phyloP scores from a whole-genome alignment of 192 early-diverging fungal genomes.

The Ambispora gerdemannii region DNA sequence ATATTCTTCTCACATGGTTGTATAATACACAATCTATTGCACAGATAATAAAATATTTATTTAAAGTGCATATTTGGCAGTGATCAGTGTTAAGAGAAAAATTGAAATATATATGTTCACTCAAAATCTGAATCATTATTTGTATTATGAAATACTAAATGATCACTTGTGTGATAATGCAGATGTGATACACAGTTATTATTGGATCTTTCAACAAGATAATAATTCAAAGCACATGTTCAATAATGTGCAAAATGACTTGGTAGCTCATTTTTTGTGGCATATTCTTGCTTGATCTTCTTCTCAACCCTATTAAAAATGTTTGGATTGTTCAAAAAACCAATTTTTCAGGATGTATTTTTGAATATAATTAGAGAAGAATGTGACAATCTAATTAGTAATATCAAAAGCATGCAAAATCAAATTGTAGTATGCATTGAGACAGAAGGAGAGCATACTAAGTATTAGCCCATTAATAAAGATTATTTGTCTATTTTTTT shows the following conservation, averaged over 20 bases:
- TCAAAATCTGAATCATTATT: background rate
- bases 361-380: conserved; percentile 4
- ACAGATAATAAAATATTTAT: conserved; percentile 15
- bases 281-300: conserved; percentile 4
- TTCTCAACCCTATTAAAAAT: too few relatives aligned
- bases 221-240: too few relatives aligned
- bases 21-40: conserved; percentile 1
- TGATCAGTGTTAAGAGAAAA: background rate
- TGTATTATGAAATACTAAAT: conserved; percentile 9
- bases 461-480: too few relatives aligned
- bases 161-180: conserved; percentile 3
- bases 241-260: background rate
- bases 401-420: conserved; percentile 18
- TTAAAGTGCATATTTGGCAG: conserved; percentile 15
- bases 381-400: conserved; percentile 1
- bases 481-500: too few relatives aligned
- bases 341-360: conserved; percentile 3
- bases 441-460: too few relatives aligned
- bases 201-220: conserved; percentile 7
- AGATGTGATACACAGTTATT: background rate
- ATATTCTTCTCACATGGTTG: conserved; percentile 5
- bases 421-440: background rate
- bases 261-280: background rate
- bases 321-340: background rate
- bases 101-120: background rate